These are phyloP conservation scores for Pachysolen tannophilus DNA, from an alignment of 805 yeast genomes.

Conservation along the genomic window DNA sequence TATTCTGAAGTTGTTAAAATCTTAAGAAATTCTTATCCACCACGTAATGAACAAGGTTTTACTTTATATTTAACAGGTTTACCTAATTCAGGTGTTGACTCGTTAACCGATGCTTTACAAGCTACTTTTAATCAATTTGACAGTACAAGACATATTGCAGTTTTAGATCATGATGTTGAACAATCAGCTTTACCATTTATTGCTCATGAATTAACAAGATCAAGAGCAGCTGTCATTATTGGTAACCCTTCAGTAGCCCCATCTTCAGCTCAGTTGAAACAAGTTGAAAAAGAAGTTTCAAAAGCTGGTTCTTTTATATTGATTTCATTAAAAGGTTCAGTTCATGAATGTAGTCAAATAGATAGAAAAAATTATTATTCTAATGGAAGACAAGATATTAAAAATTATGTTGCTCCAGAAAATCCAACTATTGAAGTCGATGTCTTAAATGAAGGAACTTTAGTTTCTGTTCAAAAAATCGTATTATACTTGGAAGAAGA, in stretches of 20 bases:
- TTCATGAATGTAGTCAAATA: slow-evolving; percentile 33
- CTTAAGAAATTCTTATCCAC: slow-evolving; percentile 87
- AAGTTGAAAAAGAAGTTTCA: slow-evolving; percentile 34
- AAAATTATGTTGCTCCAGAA: slow-evolving; percentile 38
- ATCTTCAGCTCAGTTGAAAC: slow-evolving; percentile 31
- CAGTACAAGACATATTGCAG: slow-evolving; percentile 74
- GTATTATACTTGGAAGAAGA: slow-evolving; percentile 70
- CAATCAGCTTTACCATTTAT: slow-evolving; percentile 46
- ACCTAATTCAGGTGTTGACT: slow-evolving; percentile 51
- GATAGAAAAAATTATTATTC: slow-evolving; percentile 44
- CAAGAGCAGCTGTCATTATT: slow-evolving; percentile 89
- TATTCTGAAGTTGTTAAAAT: slow-evolving; percentile 94
- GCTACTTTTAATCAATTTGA: slow-evolving; percentile 85
- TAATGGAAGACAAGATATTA: slow-evolving; percentile 38
- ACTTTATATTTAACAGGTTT: slow-evolving; percentile 59
- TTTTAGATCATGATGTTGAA: slow-evolving; percentile 29
- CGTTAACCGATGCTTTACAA: slow-evolving; percentile 75
- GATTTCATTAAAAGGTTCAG: slow-evolving; percentile 43
- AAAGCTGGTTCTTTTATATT: slow-evolving; percentile 43
- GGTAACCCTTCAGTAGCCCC: slow-evolving; percentile 40
- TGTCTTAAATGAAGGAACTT: slow-evolving; percentile 45
- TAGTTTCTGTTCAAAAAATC: slow-evolving; percentile 68
- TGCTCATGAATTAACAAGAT: slow-evolving; percentile 67
- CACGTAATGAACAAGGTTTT: slow-evolving; percentile 85
- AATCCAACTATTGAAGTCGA: slow-evolving; percentile 54